Evolutionary conservation across 2,329 filamentous ascomycete genomes (phyloP), one percentile per base, ranked within the genome.

Genomic region (Lecanoromycetidae sp.): DNA sequence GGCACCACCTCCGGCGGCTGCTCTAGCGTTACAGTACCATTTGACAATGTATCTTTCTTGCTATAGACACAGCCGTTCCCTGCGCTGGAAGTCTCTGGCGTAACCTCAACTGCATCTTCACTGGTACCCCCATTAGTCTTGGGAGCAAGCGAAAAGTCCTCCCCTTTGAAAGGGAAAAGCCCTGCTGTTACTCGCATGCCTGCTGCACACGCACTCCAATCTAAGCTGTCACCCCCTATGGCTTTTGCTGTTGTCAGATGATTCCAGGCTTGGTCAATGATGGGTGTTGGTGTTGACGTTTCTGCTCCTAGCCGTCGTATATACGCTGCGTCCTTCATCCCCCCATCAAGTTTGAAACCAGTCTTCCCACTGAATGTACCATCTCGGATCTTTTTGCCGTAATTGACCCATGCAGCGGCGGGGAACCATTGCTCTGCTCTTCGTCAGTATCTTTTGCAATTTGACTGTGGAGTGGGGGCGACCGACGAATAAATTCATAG

Each of bases 191-290:
- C 37, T 23, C 37, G 20, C 37, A 40, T 40, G 15, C 37, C 37
- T 2, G 37, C 20, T 9, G 37, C 23, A 26, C 37, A 40, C 23
- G 37, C 37, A 40, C 37, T 40, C 37, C 37, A 40, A 40, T 40
- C 37, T n/a, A 40, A 25, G 23, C 22, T 25, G 22, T 22, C 22
- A 15, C 37, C 37, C 17, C 37, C 37, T 13, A 40, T 40, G 12
- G 37, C 37, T 26, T 40, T 40, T 9, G 37, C 37, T 5, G 37
- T 25, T 4, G 37, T 40, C 37, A 40, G 22, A 27, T 40, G 37
- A 27, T 40, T 40, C 37, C 37, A 40, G 9, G 37, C 37, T 25
- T 40, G 37, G 10, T 40, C 37, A n/a, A 40, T 40, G 37, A 40
- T 40, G 22, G 37, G 37, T 3, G 37, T 40, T 20, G 37, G 37